phyloP scores from a whole-genome alignment of 345 rosid species.

The Brassica nigra region DNA sequence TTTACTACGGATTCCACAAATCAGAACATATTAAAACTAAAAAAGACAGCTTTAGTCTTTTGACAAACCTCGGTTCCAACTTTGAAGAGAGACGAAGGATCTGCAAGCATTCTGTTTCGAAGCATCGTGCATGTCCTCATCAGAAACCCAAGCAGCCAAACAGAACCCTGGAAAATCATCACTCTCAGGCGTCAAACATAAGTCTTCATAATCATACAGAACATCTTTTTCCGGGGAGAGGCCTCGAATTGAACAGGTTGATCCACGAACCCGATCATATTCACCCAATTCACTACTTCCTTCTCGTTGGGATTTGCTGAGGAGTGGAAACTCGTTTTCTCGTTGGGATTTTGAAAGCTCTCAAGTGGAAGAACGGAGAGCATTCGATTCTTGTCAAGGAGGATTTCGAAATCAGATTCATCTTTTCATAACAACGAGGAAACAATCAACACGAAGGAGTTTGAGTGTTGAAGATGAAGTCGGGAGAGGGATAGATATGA shows the following conservation, averaged over 20 bases:
- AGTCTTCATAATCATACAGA: slow-evolving; percentile 4
- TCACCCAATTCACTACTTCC: slow-evolving; percentile 57
- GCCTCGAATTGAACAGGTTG: slow-evolving; percentile 51
- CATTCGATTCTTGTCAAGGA: slow-evolving; percentile 24
- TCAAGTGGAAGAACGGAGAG: slow-evolving; percentile 15
- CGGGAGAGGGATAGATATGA: too few relatives aligned
- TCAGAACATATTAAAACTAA: neutral
- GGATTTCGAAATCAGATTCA: slow-evolving; percentile 39
- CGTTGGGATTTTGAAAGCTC: neutral
- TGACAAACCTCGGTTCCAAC: slow-evolving; percentile 88
- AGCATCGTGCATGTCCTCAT: slow-evolving; percentile 80
- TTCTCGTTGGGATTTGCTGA: slow-evolving; percentile 19
- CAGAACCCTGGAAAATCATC: slow-evolving; percentile 52
- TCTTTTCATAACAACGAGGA: slow-evolving; percentile 24
- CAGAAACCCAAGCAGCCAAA: slow-evolving; percentile 77
- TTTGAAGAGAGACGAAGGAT: slow-evolving; percentile 93
- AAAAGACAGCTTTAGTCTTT: neutral
- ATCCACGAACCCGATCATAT: slow-evolving; percentile 52
- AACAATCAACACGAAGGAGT: too few relatives aligned
- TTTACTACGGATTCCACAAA: neutral
- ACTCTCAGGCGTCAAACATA: neutral
- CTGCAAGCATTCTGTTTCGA: slow-evolving; percentile 87
- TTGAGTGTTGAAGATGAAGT: neutral
- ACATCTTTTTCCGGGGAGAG: slow-evolving; percentile 45
- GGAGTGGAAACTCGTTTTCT: slow-evolving; percentile 25